Evolutionary conservation across 306 rosid species (phyloP), one percentile per base, ranked within the genome.

Genomic region (Myrica gale): DNA sequence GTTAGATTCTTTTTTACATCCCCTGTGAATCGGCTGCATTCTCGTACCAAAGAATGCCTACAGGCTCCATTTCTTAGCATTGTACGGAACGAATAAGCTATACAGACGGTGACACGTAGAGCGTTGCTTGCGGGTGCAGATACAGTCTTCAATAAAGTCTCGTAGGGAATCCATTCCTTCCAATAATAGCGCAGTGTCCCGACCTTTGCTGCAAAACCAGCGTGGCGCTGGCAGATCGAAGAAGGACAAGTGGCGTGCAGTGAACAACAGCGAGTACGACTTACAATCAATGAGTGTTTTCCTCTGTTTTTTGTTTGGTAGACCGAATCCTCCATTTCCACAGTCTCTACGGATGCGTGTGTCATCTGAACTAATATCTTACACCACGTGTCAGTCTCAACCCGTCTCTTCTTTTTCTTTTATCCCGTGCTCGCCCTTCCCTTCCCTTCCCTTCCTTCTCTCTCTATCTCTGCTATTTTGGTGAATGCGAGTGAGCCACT

Each of bases 381-480:
- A 73, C 58, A 66, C 86, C 92, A 91, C 97, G 97, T 88, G 97
- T 88, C 94, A 1, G 20, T 21, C 54, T 71, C 66, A 50, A 83
- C 75, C 61, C 76, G 75, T 81, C 79, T 82, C 53, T 77, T 76
- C 74, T 77, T 4, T 82, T 67, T 78, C 79, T 82, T 85, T 87
- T 85, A 85, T 87, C 86, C 42, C 21, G 54, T 74, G 45, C 68
- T 26, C 5, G 63, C 54, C 6, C 72, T 9, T n/a, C 45, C 37
- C 2, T 19, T 21, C 54, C 54, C 63, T 52, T 65, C n/a, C n/a
- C 16, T 17, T 13, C 17, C 10, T 17, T 63, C n/a, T 16, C 46
- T 19, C 80, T 10, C 71, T 12, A 73, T 5, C 26, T 12, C n/a
- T 53, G 37, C 3, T 71, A 7, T 9, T 56, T 58, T 37, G 70